A percentile compares a stretch with the other conserved stretches of the same genome.
phyloP scores from a whole-genome alignment of 225 moss, liverwort and hornwort species.

The Sphagnum tenellum region DNA sequence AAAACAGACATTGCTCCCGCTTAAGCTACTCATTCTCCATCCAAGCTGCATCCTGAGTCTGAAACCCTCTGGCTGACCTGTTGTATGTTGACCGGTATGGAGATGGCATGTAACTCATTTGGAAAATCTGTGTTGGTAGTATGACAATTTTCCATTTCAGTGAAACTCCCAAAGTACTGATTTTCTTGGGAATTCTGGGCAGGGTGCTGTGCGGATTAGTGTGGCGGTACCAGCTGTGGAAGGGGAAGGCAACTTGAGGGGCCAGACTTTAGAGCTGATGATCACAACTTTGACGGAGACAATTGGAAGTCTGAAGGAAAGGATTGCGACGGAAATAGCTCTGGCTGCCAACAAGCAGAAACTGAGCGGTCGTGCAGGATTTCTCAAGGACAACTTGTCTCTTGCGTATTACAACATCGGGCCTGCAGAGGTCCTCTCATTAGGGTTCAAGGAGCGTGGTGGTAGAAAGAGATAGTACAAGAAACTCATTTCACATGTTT shows the following conservation, averaged over 20 bases:
- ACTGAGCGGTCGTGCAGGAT: conserved; percentile 59
- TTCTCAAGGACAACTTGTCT: conserved; percentile 80
- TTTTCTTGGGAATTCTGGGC: conserved; percentile 1
- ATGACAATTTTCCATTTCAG: no score
- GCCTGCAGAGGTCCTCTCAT: conserved; percentile 68
- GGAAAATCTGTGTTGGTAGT: no score
- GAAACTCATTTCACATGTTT: no score
- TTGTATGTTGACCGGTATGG: no score
- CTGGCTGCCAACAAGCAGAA: conserved; percentile 97
- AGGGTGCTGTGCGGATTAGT: conserved; percentile 87
- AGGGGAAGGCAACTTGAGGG: conserved; percentile 85
- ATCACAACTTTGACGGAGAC: conserved; percentile 70
- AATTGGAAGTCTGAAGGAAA: conserved; percentile 85
- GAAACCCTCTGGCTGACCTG: no score
- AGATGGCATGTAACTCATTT: no score
- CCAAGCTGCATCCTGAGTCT: no score
- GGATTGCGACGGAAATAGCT: conserved; percentile 80
- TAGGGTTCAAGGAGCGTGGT: conserved; percentile 96
- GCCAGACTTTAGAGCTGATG: conserved; percentile 90
- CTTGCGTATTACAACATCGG: conserved; percentile 92
- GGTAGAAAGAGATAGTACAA: conserved; percentile 44
- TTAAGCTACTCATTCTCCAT: no score
- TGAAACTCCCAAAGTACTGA: no score
- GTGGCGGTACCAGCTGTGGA: conserved; percentile 77
- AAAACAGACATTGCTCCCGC: no score